phyloP scores from a whole-genome alignment of 2,329 filamentous ascomycete genomes.

The Penicillium brasilianum region DNA sequence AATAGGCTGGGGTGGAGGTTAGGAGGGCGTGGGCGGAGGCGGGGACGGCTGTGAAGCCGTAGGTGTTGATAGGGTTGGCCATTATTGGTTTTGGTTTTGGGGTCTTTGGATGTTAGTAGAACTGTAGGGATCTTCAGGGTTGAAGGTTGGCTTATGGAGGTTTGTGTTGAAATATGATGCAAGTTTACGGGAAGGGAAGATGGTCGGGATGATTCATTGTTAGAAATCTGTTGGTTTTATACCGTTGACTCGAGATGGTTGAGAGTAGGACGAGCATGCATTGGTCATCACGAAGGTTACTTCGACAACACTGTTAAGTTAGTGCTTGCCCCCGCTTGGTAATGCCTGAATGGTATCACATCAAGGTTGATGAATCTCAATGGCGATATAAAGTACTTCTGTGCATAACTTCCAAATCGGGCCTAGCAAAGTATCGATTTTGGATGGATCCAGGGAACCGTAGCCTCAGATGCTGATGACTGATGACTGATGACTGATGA shows the following conservation, averaged over 20 bases:
- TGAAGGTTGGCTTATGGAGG: too few species aligned
- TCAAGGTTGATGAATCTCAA: background rate
- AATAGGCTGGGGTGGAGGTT: constrained; percentile 17
- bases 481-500: background rate
- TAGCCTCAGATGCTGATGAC: background rate
- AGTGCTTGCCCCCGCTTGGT: background rate
- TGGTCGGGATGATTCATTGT: background rate
- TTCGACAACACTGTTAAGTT: background rate
- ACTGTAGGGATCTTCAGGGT: background rate
- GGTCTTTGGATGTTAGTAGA: background rate
- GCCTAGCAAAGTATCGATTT: too few species aligned
- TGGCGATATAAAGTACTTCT: background rate
- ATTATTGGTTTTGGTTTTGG: constrained; percentile 7
- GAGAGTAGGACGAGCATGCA: background rate
- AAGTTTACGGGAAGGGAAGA: background rate
- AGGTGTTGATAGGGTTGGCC: constrained; percentile 30
- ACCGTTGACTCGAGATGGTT: background rate
- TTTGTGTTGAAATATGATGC: constrained; percentile 1
- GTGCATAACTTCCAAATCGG: background rate
- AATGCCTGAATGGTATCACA: background rate
- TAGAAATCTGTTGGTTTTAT: too few species aligned
- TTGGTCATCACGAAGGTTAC: background rate
- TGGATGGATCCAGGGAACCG: too few species aligned
- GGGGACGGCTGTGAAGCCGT: constrained; percentile 46
- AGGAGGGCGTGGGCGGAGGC: constrained; percentile 36